Conservation (phyloP, 2,329 filamentous ascomycete genomes). For the Endocalyx cinctus region DNA sequence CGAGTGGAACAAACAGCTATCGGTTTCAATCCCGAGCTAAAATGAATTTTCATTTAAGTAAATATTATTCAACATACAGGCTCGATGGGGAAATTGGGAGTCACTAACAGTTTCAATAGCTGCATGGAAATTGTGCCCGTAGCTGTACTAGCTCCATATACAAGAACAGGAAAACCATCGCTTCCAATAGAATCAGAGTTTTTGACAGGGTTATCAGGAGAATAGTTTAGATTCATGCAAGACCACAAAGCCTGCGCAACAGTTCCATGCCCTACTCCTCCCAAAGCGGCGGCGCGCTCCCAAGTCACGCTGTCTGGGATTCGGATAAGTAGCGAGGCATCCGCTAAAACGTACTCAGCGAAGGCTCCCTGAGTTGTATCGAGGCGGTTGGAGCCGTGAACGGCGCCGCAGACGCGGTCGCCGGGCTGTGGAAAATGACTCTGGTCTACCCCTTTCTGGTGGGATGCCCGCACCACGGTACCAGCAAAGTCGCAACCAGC, state of each 20-base stretch:
- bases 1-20: conserved; percentile 3
- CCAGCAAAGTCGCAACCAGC: conserved; percentile 4
- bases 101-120: conserved; percentile 2
- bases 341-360: conserved; percentile 1
- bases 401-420: conserved; percentile 3
- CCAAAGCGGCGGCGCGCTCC: conserved; percentile 1
- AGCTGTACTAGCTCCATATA: conserved; percentile 1
- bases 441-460: not conserved
- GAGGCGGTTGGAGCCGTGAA: conserved; percentile 3
- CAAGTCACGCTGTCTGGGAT: conserved; percentile 2
- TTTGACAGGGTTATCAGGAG: not conserved
- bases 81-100: accelerated
- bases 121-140: conserved; percentile 4
- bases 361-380: conserved; percentile 1
- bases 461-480: conserved; percentile 1
- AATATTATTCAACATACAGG: not conserved
- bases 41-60: not conserved
- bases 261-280: not conserved
- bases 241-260: not conserved
- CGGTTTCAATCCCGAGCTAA: no score
- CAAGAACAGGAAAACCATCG: no score
- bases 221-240: not conserved
- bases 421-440: not conserved
- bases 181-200: not conserved
- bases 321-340: not conserved